phyloP scores from a whole-genome alignment of 345 rosid genomes.

The Lepidium sativum region DNA sequence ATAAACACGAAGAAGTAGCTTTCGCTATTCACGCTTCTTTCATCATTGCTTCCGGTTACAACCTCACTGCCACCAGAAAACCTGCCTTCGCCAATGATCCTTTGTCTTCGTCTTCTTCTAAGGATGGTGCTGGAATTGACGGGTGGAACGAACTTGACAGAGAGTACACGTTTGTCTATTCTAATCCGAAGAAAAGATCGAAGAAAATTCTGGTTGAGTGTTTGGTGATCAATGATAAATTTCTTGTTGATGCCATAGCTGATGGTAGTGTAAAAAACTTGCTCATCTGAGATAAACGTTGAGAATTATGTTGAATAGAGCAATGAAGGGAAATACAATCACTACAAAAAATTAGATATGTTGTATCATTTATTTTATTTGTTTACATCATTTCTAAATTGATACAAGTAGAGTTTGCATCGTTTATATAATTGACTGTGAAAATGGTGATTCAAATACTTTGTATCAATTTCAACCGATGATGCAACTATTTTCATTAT shows the following conservation, averaged over 20 bases:
- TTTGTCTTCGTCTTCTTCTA: slow-evolving; percentile 42
- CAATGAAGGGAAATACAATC: no score
- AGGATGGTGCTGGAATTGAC: slow-evolving; percentile 73
- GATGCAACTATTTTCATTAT: no score
- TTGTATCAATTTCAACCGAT: no score
- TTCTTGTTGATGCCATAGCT: slow-evolving; percentile 50
- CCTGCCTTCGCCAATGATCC: slow-evolving; percentile 52
- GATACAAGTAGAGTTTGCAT: no score
- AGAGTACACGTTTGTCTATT: slow-evolving; percentile 69
- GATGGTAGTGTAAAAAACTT: no score
- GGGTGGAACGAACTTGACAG: slow-evolving; percentile 61
- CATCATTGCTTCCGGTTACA: slow-evolving; percentile 55
- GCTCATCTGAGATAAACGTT: no score
- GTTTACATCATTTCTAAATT: no score
- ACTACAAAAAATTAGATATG: no score
- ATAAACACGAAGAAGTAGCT: slow-evolving; percentile 55
- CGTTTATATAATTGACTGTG: no score
- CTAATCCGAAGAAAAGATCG: slow-evolving; percentile 35
- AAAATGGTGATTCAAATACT: no score
- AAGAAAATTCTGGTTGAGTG: slow-evolving; percentile 63
- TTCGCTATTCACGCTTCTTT: slow-evolving; percentile 76
- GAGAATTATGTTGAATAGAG: no score
- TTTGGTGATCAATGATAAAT: slow-evolving; percentile 44
- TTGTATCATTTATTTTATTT: no score
- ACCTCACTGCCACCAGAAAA: slow-evolving; percentile 58